Conservation (phyloP, 75 land plant species). For the Sequoia sempervirens region DNA sequence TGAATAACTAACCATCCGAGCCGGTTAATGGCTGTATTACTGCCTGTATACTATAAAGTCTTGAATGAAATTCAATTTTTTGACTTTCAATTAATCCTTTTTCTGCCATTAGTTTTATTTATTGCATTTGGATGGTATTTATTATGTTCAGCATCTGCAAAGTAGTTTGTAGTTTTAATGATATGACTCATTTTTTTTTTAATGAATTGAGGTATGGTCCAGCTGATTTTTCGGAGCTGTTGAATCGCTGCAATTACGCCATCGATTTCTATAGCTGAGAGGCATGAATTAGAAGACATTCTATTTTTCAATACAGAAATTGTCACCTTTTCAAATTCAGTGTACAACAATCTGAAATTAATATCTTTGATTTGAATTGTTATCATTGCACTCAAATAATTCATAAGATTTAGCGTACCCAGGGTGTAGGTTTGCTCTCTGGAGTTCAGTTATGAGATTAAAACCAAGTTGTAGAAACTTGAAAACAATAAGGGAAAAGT, state of each 20-base stretch:
- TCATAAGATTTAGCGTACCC: too few species aligned
- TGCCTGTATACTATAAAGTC: constrained; percentile 5
- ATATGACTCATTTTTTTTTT: background rate
- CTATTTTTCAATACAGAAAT: background rate
- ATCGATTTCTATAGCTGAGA: background rate
- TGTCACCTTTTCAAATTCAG: background rate
- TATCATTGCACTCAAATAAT: background rate
- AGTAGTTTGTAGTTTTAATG: background rate
- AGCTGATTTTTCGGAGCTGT: background rate
- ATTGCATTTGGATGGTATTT: background rate
- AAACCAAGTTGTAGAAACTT: background rate
- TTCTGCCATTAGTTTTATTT: background rate
- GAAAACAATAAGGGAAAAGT: background rate
- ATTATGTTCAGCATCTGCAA: background rate
- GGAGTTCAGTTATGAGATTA: too few species aligned
- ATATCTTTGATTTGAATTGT: background rate
- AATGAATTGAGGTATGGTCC: background rate
- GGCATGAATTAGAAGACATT: background rate
- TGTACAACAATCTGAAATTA: background rate
- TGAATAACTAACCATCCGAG: background rate
- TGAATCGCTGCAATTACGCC: background rate
- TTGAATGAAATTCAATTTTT: background rate
- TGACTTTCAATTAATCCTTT: too few species aligned
- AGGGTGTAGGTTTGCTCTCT: too few species aligned
- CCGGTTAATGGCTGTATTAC: background rate